Evolutionary conservation across 495 filamentous ascomycete genomes (phyloP).

Genomic region (Aspergillus hancockii): DNA sequence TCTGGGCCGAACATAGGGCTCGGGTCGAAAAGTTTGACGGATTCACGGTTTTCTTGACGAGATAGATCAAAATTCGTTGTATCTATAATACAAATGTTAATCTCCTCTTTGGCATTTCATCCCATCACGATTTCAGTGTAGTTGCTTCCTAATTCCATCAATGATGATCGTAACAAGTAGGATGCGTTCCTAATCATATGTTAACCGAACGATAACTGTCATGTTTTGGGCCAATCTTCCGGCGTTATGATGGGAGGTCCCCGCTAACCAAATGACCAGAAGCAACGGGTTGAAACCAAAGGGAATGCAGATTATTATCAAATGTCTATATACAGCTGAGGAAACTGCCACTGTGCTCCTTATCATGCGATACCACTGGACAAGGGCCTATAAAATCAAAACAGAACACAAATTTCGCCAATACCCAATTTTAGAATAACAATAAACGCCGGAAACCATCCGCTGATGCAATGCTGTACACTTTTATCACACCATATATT

Average conservation of each 20-base stretch:
- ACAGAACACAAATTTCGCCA: constrained; percentile 1
- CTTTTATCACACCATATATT: neutral
- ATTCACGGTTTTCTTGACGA: no score
- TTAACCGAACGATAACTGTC: neutral
- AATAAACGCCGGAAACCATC: constrained; percentile 13
- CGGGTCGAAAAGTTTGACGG: no score
- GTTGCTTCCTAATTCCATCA: no score
- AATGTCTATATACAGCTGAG: neutral
- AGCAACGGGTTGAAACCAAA: neutral
- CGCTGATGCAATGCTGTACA: constrained; percentile 14
- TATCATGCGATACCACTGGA: neutral
- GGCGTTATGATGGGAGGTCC: neutral
- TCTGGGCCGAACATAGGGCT: neutral
- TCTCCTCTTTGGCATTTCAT: no score
- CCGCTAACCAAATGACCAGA: neutral
- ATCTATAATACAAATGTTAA: no score
- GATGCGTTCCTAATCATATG: no score
- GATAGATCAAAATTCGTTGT: no score
- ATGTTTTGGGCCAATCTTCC: neutral
- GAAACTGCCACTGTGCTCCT: neutral
- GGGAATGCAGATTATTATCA: neutral
- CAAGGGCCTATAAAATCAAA: neutral
- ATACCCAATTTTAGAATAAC: neutral
- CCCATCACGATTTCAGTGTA: no score
- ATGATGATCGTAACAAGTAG: no score